A percentile compares a stretch with the other conserved stretches of the same genome.
phyloP scores from a whole-genome alignment of 306 rosid species.

The Pyrus communis region DNA sequence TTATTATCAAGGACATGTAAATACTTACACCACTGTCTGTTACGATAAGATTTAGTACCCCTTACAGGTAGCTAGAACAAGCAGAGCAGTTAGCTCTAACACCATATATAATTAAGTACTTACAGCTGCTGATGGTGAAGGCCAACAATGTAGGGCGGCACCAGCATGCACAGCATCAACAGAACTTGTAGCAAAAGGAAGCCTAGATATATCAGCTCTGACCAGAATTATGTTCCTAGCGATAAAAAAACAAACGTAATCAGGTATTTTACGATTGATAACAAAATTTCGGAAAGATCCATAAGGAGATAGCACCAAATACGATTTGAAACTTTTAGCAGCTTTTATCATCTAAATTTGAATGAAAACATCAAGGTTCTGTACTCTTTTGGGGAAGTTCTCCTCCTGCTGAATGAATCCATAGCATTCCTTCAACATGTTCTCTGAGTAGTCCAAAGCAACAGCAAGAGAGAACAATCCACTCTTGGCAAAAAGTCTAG shows the following conservation, averaged over 20 bases:
- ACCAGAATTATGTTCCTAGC: constrained; percentile 62
- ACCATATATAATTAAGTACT: constrained; percentile 23
- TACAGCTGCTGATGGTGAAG: constrained; percentile 83
- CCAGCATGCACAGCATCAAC: constrained; percentile 93
- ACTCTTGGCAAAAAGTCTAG: no score
- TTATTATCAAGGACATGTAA: background rate
- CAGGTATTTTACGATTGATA: constrained; percentile 9
- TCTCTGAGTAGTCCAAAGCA: constrained; percentile 92
- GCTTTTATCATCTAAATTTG: constrained; percentile 5
- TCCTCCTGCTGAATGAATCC: constrained; percentile 75
- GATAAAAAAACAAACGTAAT: background rate
- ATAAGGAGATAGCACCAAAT: background rate
- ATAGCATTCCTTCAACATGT: constrained; percentile 77
- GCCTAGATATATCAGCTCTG: constrained; percentile 89
- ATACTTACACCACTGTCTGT: background rate
- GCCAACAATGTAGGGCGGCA: constrained; percentile 97
- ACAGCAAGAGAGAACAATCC: constrained; percentile 69
- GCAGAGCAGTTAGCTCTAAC: constrained; percentile 12
- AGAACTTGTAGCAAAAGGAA: constrained; percentile 82
- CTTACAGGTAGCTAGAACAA: constrained; percentile 2
- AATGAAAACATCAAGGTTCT: constrained; percentile 11
- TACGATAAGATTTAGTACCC: background rate
- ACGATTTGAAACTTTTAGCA: background rate
- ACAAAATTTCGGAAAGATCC: background rate
- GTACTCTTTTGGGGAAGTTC: constrained; percentile 75